Base-by-base conservation (phyloP, 805 yeast genomes). In the Myxozyma mucilagina region DNA sequence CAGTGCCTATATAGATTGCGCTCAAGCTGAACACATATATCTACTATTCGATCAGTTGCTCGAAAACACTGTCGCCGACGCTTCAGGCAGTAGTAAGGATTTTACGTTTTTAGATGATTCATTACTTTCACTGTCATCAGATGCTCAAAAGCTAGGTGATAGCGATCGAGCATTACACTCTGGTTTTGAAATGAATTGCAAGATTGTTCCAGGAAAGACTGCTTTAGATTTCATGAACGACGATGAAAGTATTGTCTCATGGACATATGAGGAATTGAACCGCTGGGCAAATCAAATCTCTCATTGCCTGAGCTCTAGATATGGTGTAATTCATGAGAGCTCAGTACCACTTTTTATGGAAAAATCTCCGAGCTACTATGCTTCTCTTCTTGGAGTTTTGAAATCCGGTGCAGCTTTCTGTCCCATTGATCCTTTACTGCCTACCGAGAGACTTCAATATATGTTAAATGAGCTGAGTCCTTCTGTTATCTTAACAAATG, bases 371-470 rank as follows among this genome's bases (percentile, higher is more conserved):
- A 36, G 43, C 38, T 55, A 55, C 32, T 66, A 66, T 43, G 47
- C 53, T 4, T 49, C 53, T 10, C 20, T 65, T 24, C 48, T 66
- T 10, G 65, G 57, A 4, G 42, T 47, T 14, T 35, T 66, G 43
- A 66, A 66, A 41, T 49, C 60, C 29, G 68, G 68, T 10, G 61
- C 60, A 6, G 64, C 64, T 8, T 66, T 66, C 31, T 63, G 61
- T 29, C 68, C 68, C 5, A 48, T 66, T 11, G 68, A 66, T 34
- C 55, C 60, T n/a, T 31, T 53, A 10, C 11, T 56, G 24, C 68
- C 68, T 10, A 1, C 54, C 16, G 55, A 47, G n/a, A 42, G 68
- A 13, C 6, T 64, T 7, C 10, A 20, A 8, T 55, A 32, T 18
- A 66, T 66, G 64, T 29, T 66, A 10, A 20, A 5, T 2, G 68